phyloP scores from a whole-genome alignment of 2,329 filamentous ascomycete species.

The Verticillium klebahnii region DNA sequence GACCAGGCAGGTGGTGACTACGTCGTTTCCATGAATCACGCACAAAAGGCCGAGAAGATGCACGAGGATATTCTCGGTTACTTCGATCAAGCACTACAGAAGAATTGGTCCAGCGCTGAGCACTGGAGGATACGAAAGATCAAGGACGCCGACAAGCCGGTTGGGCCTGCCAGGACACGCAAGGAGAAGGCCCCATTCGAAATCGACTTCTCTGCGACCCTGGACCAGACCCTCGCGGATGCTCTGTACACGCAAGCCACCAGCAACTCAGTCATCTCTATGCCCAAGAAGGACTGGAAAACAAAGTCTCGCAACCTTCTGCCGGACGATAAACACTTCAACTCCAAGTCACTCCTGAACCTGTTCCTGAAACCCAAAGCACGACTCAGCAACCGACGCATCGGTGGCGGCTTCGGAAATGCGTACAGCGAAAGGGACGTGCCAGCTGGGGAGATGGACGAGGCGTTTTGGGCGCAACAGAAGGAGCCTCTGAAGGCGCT shows the following conservation, averaged over 20 bases:
- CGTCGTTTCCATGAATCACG: constrained; percentile 71
- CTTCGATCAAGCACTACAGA: constrained; percentile 92
- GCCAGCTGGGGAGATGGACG: constrained; percentile 75
- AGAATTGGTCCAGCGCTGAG: constrained; percentile 97
- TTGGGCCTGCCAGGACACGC: constrained; percentile 57
- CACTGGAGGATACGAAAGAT: constrained; percentile 97
- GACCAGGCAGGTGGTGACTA: constrained; percentile 69
- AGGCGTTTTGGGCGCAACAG: constrained; percentile 87
- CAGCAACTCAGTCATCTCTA: constrained; percentile 73
- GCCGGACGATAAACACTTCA: constrained; percentile 97
- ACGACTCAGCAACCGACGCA: constrained; percentile 65
- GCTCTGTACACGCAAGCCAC: constrained; percentile 76
- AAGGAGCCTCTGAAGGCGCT: constrained; percentile 43
- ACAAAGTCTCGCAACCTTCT: constrained; percentile 89
- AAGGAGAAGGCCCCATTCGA: constrained; percentile 97
- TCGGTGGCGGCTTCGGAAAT: constrained; percentile 43
- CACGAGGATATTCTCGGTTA: constrained; percentile 97
- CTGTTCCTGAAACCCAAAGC: constrained; percentile 95
- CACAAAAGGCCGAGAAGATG: constrained; percentile 58
- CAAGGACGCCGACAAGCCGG: constrained; percentile 68
- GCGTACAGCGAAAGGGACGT: constrained; percentile 41
- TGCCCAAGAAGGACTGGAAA: constrained; percentile 94
- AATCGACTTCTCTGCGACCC: constrained; percentile 79
- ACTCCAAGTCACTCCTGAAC: constrained; percentile 81
- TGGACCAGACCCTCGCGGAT: constrained; percentile 68